Evolutionary conservation across 1,139 yeast species (phyloP), one percentile per base, ranked within the genome.

Genomic region (Sugiyamaella japonica): DNA sequence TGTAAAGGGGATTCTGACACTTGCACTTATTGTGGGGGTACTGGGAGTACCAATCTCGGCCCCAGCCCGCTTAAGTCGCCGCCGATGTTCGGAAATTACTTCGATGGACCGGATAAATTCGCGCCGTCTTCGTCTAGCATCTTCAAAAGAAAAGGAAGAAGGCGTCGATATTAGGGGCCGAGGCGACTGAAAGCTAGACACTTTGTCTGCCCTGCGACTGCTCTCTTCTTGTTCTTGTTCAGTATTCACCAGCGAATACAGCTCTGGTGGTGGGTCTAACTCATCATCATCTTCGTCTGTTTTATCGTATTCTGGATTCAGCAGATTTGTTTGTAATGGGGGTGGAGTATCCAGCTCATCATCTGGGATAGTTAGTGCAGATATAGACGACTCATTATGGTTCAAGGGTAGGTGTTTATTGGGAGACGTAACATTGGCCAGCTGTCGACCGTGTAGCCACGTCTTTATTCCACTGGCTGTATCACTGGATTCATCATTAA

Each of bases 21-120:
- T 9, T 39, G 8, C 17, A 17, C 32, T 16, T 13, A 15, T 15
- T 5, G 45, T 42, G 3, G 53, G 48, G 13, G 53, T 39, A 20
- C 36, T 45, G 4, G 45, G 49, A 7, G 38, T 25, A 13, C 25
- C 17, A 6, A 15, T 28, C 12, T 46, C 50, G 13, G 28, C 17
- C 7, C 47, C 10, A 15, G 32, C n/a, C 12, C n/a, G 42, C 15
- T 34, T 46, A 13, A 47, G n/a, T 25, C 48, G 23, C 29, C 51
- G 46, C 29, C 51, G 28, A 40, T 52, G 46, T 25, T 47, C 54
- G 7, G 56, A 53, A 4, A 53, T 34, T 6, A 53, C 46, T 32
- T 53, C 56, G 44, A 53, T 48, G 3, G 52, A 48, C 42, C 40
- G 56, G 9, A 53, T 48, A 50, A 48, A 40, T n/a, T 42, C 53